Percentiles rank a stretch among this genome's conserved stretches.
These are phyloP conservation scores for Chiua virens DNA, from an alignment of 768 basidiomycete species.

Conservation along the genomic window DNA sequence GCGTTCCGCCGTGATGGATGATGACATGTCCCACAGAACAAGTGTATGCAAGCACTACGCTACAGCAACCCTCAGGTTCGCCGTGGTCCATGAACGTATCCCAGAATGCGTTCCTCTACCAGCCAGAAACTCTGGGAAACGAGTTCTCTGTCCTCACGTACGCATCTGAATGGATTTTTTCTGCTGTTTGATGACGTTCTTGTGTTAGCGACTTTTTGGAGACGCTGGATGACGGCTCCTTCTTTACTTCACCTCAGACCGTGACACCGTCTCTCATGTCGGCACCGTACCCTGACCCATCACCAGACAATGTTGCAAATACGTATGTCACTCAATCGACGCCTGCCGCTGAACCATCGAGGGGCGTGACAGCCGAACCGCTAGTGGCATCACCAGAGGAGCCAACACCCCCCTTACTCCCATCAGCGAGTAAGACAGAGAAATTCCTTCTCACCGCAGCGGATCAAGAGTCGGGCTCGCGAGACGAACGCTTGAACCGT, in stretches of 20 bases:
- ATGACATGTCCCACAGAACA: conserved; percentile 15
- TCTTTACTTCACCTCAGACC: conserved; percentile 61
- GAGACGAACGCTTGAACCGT: conserved; percentile 84
- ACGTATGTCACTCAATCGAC: conserved; percentile 18
- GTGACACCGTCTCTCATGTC: conserved; percentile 52
- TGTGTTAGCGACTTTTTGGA: conserved; percentile 77
- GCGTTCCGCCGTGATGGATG: background rate
- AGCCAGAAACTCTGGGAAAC: conserved; percentile 73
- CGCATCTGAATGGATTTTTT: conserved; percentile 22
- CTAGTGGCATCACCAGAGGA: conserved; percentile 35
- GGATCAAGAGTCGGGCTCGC: conserved; percentile 87
- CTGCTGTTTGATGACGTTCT: background rate
- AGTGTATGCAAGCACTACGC: conserved; percentile 19
- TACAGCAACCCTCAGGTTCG: conserved; percentile 34
- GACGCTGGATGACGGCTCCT: conserved; percentile 80
- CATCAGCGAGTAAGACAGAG: conserved; percentile 79
- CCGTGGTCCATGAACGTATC: conserved; percentile 56
- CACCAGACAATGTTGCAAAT: conserved; percentile 6
- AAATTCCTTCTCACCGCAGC: conserved; percentile 90
- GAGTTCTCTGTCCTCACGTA: conserved; percentile 83
- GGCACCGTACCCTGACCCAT: conserved; percentile 29
- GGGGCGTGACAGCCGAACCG: conserved; percentile 22
- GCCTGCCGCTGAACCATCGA: conserved; percentile 19
- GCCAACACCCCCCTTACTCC: conserved; percentile 54
- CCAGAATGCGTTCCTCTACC: conserved; percentile 60